Evolutionary conservation across 1,284 basidiomycete genomes (phyloP).

Genomic region (Cryptococcus sp.): DNA sequence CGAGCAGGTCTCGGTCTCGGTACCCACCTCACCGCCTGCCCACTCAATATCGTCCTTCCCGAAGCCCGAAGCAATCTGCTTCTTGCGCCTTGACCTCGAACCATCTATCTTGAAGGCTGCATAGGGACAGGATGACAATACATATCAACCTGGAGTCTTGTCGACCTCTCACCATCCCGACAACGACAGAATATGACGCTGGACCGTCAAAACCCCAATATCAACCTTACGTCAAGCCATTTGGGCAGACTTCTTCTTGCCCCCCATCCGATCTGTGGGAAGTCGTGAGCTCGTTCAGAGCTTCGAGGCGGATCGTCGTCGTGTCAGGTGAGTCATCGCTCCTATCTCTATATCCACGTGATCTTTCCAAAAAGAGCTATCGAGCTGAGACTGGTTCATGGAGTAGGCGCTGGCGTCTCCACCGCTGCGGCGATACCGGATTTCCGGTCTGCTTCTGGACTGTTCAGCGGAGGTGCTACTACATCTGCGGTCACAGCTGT

Average conservation of each 20-base stretch:
- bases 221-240: background rate
- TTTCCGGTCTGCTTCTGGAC: constrained; percentile 79
- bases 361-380: background rate
- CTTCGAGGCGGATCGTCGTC: constrained; percentile 76
- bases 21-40: too few relatives aligned
- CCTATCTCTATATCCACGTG: constrained; percentile 16
- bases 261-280: constrained; percentile 4
- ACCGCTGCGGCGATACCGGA: constrained; percentile 90
- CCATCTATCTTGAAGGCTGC: too few relatives aligned
- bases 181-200: background rate
- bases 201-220: constrained; percentile 8
- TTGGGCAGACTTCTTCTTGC: background rate
- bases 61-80: too few relatives aligned
- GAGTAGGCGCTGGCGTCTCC: constrained; percentile 79
- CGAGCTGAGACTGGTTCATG: too few relatives aligned
- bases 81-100: too few relatives aligned
- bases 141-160: too few relatives aligned
- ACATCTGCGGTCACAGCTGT: constrained; percentile 37
- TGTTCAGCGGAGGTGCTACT: constrained; percentile 63
- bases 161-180: too few relatives aligned
- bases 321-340: constrained; percentile 70
- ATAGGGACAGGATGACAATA: too few relatives aligned
- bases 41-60: too few relatives aligned
- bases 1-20: too few relatives aligned
- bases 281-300: constrained; percentile 5